Percentiles rank a stretch among this genome's conserved stretches.
Conservation (phyloP, 352 stramenopile genomes). For the Phytophthora europaea region DNA sequence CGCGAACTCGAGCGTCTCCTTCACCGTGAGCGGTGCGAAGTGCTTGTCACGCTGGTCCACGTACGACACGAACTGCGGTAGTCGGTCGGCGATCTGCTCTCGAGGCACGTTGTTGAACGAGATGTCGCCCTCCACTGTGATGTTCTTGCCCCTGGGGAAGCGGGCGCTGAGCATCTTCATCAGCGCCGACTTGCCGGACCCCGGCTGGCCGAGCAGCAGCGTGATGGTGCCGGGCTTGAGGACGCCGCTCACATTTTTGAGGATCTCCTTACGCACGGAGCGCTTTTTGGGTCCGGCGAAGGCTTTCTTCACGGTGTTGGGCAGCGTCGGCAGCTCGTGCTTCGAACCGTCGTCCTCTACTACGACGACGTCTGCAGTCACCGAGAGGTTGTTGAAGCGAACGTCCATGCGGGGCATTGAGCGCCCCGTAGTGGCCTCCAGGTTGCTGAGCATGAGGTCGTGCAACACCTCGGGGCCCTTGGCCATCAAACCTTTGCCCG, state of each 20-base stretch:
- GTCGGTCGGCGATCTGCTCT: conserved; percentile 36
- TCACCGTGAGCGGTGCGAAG: conserved; percentile 20
- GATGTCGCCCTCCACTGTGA: conserved; percentile 42
- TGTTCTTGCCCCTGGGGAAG: conserved; percentile 42
- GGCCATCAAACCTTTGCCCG: conserved; percentile 34
- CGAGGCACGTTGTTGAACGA: conserved; percentile 50
- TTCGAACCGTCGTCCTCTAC: conserved; percentile 33
- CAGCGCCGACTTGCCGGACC: conserved; percentile 42
- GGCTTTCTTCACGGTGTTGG: conserved; percentile 44
- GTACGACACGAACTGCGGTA: conserved; percentile 46
- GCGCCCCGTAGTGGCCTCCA: conserved; percentile 37
- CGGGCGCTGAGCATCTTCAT: conserved; percentile 52
- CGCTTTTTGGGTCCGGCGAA: conserved; percentile 39
- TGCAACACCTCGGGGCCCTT: conserved; percentile 48
- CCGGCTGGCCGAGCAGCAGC: conserved; percentile 41
- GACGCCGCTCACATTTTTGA: conserved; percentile 39
- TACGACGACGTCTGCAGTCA: conserved; percentile 44
- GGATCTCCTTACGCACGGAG: conserved; percentile 46
- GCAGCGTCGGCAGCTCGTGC: conserved; percentile 42
- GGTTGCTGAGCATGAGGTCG: conserved; percentile 30
- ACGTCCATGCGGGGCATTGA: conserved; percentile 55
- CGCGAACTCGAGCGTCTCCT: conserved; percentile 27
- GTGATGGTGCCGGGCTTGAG: conserved; percentile 50
- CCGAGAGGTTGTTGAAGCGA: conserved; percentile 52
- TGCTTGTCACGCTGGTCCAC: conserved; percentile 29